phyloP scores from a whole-genome alignment of 2,329 filamentous ascomycete genomes.

The Arthrobotrys pseudoclavata region DNA sequence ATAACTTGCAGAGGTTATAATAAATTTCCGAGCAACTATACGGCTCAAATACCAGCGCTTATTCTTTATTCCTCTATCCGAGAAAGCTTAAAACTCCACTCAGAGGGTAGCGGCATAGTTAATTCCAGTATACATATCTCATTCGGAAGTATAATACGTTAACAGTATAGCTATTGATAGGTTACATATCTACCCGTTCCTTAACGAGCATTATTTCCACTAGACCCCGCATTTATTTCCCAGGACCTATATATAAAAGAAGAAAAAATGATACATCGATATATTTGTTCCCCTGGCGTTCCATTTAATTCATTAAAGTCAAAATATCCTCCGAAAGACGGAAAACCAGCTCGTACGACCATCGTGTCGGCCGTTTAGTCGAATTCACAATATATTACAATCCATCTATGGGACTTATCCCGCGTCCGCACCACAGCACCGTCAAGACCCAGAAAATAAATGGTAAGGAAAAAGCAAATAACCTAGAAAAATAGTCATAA shows the following conservation, averaged over 20 bases:
- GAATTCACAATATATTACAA: neutral
- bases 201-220: constrained; percentile 9
- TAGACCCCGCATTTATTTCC: neutral
- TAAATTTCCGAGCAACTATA: neutral
- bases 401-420: neutral
- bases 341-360: constrained; percentile 3
- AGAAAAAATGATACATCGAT: neutral
- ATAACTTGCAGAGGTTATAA: too few relatives aligned
- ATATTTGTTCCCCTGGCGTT: neutral
- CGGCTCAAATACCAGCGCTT: neutral
- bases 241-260: neutral
- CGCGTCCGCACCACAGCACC: neutral
- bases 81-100: neutral
- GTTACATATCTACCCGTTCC: constrained; percentile 7
- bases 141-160: neutral
- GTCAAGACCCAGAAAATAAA: neutral
- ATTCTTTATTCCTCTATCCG: neutral
- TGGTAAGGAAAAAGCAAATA: neutral
- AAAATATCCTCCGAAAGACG: constrained; percentile 3
- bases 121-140: neutral
- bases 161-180: neutral
- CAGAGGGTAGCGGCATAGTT: neutral
- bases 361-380: neutral
- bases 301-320: neutral
- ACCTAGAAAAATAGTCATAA: constrained; percentile 14